Conservation (phyloP, 805 yeast genomes). For the Metschnikowia anglica region DNA sequence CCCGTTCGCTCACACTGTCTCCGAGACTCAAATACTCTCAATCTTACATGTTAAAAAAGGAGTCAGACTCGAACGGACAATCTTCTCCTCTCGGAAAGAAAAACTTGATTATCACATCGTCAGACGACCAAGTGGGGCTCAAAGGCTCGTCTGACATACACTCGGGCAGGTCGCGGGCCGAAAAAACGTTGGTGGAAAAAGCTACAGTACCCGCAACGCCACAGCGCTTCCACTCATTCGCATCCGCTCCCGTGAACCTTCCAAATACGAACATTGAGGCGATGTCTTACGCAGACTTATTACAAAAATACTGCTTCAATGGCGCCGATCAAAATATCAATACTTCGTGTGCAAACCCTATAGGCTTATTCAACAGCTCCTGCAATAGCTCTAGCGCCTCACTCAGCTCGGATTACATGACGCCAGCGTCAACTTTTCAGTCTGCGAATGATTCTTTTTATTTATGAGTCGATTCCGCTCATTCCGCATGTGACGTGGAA, state of each 20-base stretch:
- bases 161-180: not conserved
- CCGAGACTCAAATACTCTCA: slow-evolving; percentile 29
- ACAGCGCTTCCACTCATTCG: not conserved
- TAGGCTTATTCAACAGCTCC: slow-evolving; percentile 10
- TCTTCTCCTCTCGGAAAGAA: slow-evolving; percentile 6
- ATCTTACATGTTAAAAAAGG: slow-evolving; percentile 24
- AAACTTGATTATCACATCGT: not conserved
- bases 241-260: slow-evolving; percentile 6
- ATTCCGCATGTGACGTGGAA: no score
- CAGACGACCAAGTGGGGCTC: no score
- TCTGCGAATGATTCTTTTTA: slow-evolving; percentile 17
- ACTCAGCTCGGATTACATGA: slow-evolving; percentile 21
- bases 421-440: slow-evolving; percentile 32
- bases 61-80: slow-evolving; percentile 3
- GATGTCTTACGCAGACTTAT: slow-evolving; percentile 33
- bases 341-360: slow-evolving; percentile 7
- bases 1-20: slow-evolving; percentile 9
- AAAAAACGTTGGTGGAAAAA: not conserved
- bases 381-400: slow-evolving; percentile 17
- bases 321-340: slow-evolving; percentile 21
- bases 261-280: slow-evolving; percentile 23
- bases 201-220: not conserved
- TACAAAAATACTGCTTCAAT: slow-evolving; percentile 38
- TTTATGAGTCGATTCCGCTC: slow-evolving; percentile 1
- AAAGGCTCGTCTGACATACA: not conserved